Evolutionary conservation across 1,284 basidiomycete species (phyloP), one percentile per base, ranked within the genome.

Genomic region (Cutaneotrichosporon sp.): DNA sequence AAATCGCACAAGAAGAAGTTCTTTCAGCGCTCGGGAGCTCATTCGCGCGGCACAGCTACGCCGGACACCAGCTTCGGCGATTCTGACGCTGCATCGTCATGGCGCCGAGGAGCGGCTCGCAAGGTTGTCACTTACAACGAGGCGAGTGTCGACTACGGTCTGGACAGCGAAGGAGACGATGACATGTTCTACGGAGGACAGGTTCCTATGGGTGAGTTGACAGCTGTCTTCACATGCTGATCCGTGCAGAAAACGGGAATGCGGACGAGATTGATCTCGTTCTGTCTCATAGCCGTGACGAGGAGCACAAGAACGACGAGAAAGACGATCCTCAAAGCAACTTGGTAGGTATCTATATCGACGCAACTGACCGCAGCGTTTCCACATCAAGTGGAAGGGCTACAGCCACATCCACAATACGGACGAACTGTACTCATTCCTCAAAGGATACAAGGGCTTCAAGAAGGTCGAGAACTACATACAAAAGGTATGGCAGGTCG

Each of bases 391-490:
- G 74, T 94, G 90, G 90, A 93, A 92, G 75, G 84, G 84, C 59
- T 93, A 90, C 72, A 93, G 90, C 12, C 90, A 93, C 71, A 79
- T 93, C 16, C 90, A 93, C 78, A 96, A 98, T 71, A 98, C 93
- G 10, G 93, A 97, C 70, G 94, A 98, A 76, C 85, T 86, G 11
- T 97, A 96, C 78, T 85, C 91, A 66, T 97, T 96, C 72, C 78
- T 97, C 54, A 77, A 77, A 60, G 61, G 60, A 2, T 69, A 57
- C 60, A 92, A 92, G 73, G 85, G 89, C 26, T 81, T 97, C 69
- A 98, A 98, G 77, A 88, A 92, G 52, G 90, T 99, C 54, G 94
- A 97, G 76, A 98, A 98, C 77, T 99, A 98, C 76, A 96, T 99
- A 80, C 94, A 94, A 71, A 82, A 84, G 17, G 75, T 81, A 32